phyloP scores from a whole-genome alignment of 306 rosid species.

The Rosa multiflora region DNA sequence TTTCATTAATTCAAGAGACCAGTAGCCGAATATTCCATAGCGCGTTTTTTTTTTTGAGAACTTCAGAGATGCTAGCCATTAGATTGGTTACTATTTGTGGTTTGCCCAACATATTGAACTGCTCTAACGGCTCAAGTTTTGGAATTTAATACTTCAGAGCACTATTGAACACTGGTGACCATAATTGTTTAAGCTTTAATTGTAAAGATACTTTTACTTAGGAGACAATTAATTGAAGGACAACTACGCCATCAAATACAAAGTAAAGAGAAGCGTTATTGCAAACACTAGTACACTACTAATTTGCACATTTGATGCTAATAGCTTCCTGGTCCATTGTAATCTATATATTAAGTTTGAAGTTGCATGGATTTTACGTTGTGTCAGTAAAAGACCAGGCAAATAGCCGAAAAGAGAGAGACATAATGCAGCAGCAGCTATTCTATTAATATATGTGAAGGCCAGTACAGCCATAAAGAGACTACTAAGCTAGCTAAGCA shows the following conservation, averaged over 20 bases:
- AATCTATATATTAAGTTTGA: neutral
- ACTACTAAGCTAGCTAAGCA: neutral
- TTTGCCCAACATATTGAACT: too few species aligned
- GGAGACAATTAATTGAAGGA: neutral
- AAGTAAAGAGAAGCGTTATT: neutral
- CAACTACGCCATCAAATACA: neutral
- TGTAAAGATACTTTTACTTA: neutral
- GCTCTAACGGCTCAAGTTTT: neutral
- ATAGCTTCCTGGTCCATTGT: neutral
- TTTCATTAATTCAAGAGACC: neutral
- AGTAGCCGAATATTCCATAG: too few species aligned
- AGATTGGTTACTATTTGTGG: too few species aligned
- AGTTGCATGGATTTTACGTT: constrained; percentile 27
- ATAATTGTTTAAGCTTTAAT: neutral
- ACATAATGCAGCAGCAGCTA: constrained; percentile 15
- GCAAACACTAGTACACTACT: neutral
- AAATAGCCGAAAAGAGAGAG: constrained; percentile 37
- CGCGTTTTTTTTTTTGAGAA: too few species aligned
- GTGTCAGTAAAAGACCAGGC: constrained; percentile 51
- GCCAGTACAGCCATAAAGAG: neutral
- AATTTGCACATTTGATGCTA: neutral
- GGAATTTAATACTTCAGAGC: neutral
- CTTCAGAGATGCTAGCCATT: too few species aligned
- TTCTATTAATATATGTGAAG: neutral
- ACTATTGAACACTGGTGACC: neutral